Evolutionary conservation across 2,329 filamentous ascomycete species (phyloP), one percentile per base, ranked within the genome.

Genomic region (Aspergillus proliferans): DNA sequence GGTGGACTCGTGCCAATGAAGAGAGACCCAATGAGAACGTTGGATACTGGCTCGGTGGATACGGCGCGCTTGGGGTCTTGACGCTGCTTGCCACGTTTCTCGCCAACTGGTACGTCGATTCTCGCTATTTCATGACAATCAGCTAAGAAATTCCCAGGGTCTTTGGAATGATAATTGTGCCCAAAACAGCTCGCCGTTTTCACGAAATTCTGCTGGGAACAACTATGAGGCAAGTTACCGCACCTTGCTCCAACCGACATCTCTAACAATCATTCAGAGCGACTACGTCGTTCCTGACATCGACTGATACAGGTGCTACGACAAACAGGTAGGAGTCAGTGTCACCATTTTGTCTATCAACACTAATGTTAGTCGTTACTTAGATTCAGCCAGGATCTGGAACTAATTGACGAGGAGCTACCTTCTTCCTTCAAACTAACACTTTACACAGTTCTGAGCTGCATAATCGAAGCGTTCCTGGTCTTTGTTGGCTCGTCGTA

Each of bases 401-500:
- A 69, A 38, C 61, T 74, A 21, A 70, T 75, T 36, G 71, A 74
- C 50, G 70, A 70, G 63, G 68, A 72, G 24, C 60, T 74, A 6
- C 72, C 72, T 24, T 28, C 19, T 6, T 10, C 7, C 10, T 10
- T 21, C 9, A 10, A 7, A 9, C 19, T 42, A 52, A 46, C 51
- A 47, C 18, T 43, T 28, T n/a, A 52, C 54, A 55, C 52, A 0
- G 55, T 63, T 28, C 55, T 68, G 43, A 60, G 60, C 19, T 66
- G 60, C 66, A 55, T 78, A 4, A 74, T 73, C 5, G 72, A 76
- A 54, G 70, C 75, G n/a, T 67, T 67, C 6, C 64, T 83, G 2
- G 75, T 82, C 34, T 72, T 71, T 55, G 52, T 73, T 53, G 54
- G 74, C 57, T 51, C 79, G 2, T 71, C 68, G 30, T 80, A 74